Percentiles rank a stretch among this genome's conserved stretches.
Evolutionary conservation across 768 basidiomycete genomes (phyloP).

Genomic region (Mycena maculata): DNA sequence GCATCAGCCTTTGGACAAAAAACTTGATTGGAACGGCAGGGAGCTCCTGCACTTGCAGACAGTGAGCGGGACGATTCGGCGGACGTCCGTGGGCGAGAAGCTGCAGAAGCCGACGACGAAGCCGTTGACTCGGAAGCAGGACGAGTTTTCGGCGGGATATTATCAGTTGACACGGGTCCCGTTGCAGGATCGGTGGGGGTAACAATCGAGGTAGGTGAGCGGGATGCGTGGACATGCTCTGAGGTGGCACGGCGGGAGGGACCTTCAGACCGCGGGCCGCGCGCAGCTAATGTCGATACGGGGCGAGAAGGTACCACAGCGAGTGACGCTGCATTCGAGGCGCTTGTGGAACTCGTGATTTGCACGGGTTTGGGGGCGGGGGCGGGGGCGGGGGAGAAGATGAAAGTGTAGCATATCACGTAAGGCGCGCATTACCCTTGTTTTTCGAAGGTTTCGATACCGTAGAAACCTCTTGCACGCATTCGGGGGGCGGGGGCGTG

Average conservation of each 20-base stretch:
- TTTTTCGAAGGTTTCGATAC: background rate
- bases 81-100: slow-evolving; percentile 19
- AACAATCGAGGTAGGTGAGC: background rate
- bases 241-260: slow-evolving; percentile 22
- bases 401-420: background rate
- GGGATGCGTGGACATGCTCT: slow-evolving; percentile 8
- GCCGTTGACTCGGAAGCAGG: slow-evolving; percentile 14
- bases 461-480: too few relatives aligned
- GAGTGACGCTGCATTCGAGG: background rate
- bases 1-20: too few relatives aligned
- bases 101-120: background rate
- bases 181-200: background rate
- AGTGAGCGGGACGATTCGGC: background rate
- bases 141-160: slow-evolving; percentile 13
- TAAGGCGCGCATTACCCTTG: background rate
- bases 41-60: slow-evolving; percentile 1
- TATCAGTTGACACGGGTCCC: background rate
- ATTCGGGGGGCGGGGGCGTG: too few relatives aligned
- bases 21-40: slow-evolving; percentile 1
- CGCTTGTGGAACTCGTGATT: background rate
- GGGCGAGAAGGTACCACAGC: slow-evolving; percentile 8
- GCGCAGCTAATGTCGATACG: slow-evolving; percentile 11
- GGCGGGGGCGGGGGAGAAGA: background rate
- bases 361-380: background rate
- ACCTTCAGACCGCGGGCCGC: background rate